Base-by-base conservation (phyloP, 2,329 filamentous ascomycete species). In the Aspergillus amoenus region DNA sequence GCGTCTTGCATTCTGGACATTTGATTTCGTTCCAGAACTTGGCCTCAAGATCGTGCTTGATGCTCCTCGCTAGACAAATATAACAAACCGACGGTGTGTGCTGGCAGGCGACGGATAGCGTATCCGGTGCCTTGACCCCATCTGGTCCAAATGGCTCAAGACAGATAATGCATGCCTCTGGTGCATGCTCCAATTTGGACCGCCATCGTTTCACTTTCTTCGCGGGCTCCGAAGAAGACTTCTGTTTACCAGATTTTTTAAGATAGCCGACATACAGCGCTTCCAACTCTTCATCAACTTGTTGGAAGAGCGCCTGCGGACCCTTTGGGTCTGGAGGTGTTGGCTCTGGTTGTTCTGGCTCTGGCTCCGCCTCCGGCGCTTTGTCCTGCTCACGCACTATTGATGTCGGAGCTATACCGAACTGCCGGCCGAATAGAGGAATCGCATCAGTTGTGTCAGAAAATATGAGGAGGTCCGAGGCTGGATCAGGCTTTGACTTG, bases 111-210 rank as follows among this genome's bases (percentile, higher is more conserved):
- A 37, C 27, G 4, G 56, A 46, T 24, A 58, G 39, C 17, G 12
- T 40, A 3, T 46, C 46, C 3, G 56, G 56, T 3, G 51, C 51
- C 27, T 27, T 50, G 2, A 52, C 52, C 6, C 30, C 34, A 13
- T 17, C 34, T 6, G 51, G 24, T n/a, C 27, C 41, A 34, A 58
- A 58, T 6, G 45, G 21, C 27, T 58, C 56, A 12, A 58, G 42
- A n/a, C 56, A 58, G 42, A 58, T 55, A 21, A 58, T 58, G 30
- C 56, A 58, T 12, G 55, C 22, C 6, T 52, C 55, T 43, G 32
- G 30, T 13, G 9, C 47, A 5, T 41, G 13, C 15, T 8, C 18
- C 6, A 27, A 21, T 8, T 22, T 41, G 3, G 30, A 13, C 21
- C 21, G 45, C 34, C 15, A 37, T 15, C 40, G 50, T 30, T 42